Percentiles rank a stretch among this genome's conserved stretches.
These are phyloP conservation scores for Penicillium sp. DNA, from an alignment of 2,329 filamentous ascomycete species.

Conservation along the genomic window DNA sequence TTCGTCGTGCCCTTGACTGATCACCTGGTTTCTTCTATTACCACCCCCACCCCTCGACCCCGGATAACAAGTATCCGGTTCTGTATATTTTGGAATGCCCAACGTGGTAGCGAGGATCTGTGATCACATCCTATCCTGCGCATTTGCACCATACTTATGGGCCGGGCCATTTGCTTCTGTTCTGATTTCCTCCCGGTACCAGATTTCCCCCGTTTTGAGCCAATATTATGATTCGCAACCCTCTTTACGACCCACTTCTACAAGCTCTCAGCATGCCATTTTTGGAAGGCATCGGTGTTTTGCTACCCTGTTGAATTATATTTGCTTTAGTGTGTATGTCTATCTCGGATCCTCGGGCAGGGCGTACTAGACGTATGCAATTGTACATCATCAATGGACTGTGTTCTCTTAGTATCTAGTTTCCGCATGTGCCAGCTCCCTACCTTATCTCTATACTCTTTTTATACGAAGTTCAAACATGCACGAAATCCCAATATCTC, in stretches of 20 bases:
- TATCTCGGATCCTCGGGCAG: slow-evolving; percentile 4
- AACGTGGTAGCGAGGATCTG: slow-evolving; percentile 15
- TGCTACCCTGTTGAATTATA: slow-evolving; percentile 2
- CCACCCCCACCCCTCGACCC: neutral
- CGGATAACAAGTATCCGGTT: slow-evolving; percentile 3
- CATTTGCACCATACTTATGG: slow-evolving; percentile 10
- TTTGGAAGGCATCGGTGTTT: slow-evolving; percentile 16
- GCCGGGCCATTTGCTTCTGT: slow-evolving; percentile 16
- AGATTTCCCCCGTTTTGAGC: slow-evolving; percentile 1
- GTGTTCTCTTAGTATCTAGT: neutral
- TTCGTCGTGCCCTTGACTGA: slow-evolving; percentile 56
- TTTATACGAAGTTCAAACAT: neutral
- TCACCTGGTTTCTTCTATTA: neutral
- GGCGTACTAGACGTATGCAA: slow-evolving; percentile 22
- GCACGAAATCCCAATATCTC: neutral
- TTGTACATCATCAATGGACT: slow-evolving; percentile 26
- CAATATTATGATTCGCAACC: slow-evolving; percentile 7
- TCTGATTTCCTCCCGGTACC: neutral
- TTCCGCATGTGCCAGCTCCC: neutral
- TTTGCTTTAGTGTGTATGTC: slow-evolving; percentile 8
- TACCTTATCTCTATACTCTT: neutral
- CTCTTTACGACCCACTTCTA: slow-evolving; percentile 9
- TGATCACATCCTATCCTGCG: slow-evolving; percentile 14
- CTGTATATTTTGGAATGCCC: slow-evolving; percentile 24
- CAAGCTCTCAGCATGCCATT: slow-evolving; percentile 14